Evolutionary conservation across 352 stramenopile species (phyloP), one percentile per base, ranked within the genome.

Genomic region (Pythium aphanidermatum): DNA sequence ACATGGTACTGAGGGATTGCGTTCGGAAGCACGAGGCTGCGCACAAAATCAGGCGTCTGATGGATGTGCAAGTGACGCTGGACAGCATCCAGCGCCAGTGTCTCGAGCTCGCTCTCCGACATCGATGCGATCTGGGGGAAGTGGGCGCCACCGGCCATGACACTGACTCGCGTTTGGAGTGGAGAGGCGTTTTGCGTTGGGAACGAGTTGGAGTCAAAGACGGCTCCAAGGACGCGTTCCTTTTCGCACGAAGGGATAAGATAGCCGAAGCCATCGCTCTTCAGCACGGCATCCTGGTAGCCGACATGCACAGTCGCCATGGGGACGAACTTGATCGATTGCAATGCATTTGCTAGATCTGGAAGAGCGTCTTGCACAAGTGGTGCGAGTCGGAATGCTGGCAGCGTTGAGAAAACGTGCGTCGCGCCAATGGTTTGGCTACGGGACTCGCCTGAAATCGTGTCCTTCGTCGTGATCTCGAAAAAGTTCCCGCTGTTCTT

Each of bases 171-270:
- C 13, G 82, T 92, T 53, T 92, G 79, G 4, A 49, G 30, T 10
- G 47, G 43, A 10, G 45, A 49, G 11, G 62, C 29, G 44, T 92
- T 89, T 58, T 95, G 84, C n/a, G 68, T 63, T 0, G 84, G 84
- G 45, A 95, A 95, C 21, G 83, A 82, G 47, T 90, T 88, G 34
- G 80, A 93, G 71, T 95, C 84, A 55, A 86, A 95, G 16, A 95
- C 80, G 37, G 88, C 77, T 6, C 82, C 84, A 10, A 94, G 68
- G 20, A 94, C 64, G 20, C 70, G 68, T 46, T 94, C 62, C 25
- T 70, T 69, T 50, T 93, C 78, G 14, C 58, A 68, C 12, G 65
- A 78, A 4, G 84, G 84, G 14, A 95, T 68, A 33, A 95, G 69
- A 38, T 95, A 92, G 14, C 84, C 84, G 46, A 95, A 95, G 28